Conservation (phyloP, 108 stramenopile genomes). For the Cylindrotheca closterium region DNA sequence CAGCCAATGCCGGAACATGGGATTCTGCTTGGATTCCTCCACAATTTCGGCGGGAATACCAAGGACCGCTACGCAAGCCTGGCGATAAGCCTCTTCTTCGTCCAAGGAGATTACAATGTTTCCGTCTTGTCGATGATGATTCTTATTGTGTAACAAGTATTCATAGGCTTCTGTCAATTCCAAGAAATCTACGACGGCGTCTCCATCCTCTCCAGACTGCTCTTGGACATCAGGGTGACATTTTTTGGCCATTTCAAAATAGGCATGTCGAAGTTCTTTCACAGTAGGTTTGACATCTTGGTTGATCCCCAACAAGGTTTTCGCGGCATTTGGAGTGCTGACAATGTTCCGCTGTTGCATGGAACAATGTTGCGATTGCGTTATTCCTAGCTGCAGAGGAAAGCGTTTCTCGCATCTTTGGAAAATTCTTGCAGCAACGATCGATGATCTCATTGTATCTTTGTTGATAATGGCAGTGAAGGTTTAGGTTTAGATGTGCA, state of each 20-base stretch:
- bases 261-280: slow-evolving; percentile 64
- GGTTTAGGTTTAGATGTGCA: too few relatives aligned
- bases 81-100: slow-evolving; percentile 71
- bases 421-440: too few relatives aligned
- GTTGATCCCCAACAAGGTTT: not conserved
- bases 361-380: too few relatives aligned
- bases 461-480: too few relatives aligned
- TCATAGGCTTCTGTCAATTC: slow-evolving; percentile 72
- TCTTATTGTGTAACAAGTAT: slow-evolving; percentile 35
- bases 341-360: too few relatives aligned
- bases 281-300: not conserved
- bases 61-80: slow-evolving; percentile 54
- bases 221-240: slow-evolving; percentile 65
- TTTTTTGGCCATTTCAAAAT: slow-evolving; percentile 70
- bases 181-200: slow-evolving; percentile 39
- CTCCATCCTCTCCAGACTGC: slow-evolving; percentile 1
- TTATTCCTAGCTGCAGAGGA: too few relatives aligned
- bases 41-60: slow-evolving; percentile 78
- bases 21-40: slow-evolving; percentile 81
- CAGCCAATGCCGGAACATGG: slow-evolving; percentile 80
- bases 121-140: slow-evolving; percentile 1
- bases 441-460: too few relatives aligned
- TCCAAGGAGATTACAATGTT: slow-evolving; percentile 26
- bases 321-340: not conserved
- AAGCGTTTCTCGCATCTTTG: too few relatives aligned